Conservation (phyloP, 495 filamentous ascomycete species). For the Parathielavia hyrcaniae region DNA sequence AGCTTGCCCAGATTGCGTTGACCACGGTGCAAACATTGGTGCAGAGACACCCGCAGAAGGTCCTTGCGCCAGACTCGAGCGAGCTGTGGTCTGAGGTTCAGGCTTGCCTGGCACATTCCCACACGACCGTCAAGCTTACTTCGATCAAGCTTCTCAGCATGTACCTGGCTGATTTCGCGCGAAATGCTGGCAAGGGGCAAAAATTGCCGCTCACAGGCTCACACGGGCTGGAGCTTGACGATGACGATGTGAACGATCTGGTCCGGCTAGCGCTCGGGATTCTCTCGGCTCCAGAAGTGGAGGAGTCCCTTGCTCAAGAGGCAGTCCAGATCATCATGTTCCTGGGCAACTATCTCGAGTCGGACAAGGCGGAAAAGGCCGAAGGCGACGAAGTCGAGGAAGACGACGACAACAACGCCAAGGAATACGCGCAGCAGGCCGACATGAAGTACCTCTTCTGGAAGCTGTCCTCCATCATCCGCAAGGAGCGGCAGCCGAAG, state of each 20-base stretch:
- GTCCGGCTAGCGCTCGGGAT: constrained; percentile 58
- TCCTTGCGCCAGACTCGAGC: constrained; percentile 51
- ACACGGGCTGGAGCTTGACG: constrained; percentile 60
- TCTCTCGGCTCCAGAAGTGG: constrained; percentile 57
- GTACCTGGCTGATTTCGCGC: constrained; percentile 73
- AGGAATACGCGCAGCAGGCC: constrained; percentile 37
- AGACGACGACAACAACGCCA: constrained; percentile 41
- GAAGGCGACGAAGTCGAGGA: constrained; percentile 34
- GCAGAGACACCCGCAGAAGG: constrained; percentile 54
- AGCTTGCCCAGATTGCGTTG: constrained; percentile 71
- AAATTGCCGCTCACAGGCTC: constrained; percentile 62
- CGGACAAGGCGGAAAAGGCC: constrained; percentile 25
- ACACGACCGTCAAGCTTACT: constrained; percentile 69
- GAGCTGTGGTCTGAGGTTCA: constrained; percentile 61
- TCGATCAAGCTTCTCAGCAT: constrained; percentile 66
- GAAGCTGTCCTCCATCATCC: constrained; percentile 67
- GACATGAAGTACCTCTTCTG: constrained; percentile 65
- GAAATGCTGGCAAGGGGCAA: constrained; percentile 46
- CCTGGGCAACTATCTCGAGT: constrained; percentile 43
- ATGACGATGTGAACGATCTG: constrained; percentile 58
- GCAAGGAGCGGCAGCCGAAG: constrained; percentile 65
- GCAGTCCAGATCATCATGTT: constrained; percentile 71
- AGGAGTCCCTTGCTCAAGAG: constrained; percentile 62
- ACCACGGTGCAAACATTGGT: constrained; percentile 62
- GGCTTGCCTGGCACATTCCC: constrained; percentile 62